Evolutionary conservation across 75 land plant genomes (phyloP), one percentile per base, ranked within the genome.

Genomic region (Picea sitchensis): DNA sequence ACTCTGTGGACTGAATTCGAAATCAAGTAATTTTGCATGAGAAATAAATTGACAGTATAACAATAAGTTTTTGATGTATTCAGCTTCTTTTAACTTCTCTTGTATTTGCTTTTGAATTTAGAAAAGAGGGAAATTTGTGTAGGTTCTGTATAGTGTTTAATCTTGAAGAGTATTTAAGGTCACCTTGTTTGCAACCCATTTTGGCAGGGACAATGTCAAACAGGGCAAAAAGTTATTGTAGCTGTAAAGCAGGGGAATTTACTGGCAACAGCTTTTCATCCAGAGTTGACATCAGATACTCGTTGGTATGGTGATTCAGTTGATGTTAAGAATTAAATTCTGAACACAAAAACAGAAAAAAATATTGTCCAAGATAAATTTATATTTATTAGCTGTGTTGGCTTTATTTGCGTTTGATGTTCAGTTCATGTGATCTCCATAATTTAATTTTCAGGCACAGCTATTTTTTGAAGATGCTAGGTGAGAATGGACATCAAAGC

Each of bases 181-280:
- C 11, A 71, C 44, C 74, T 21, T 41, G n/a, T 21, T 71, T 67
- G 71, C 41, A 38, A 47, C 54, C 41, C 23, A n/a, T 58, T 74
- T 38, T 76, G 3, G 41, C 91, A 88, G 91, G 85, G 56, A 15
- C 80, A 82, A 61, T 8, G 73, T 20, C 64, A 41, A 51, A 77
- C 76, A 73, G 84, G 65, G 59, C 84, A 87, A 47, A 92, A 82
- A 87, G 98, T 96, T 32, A 84, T 92, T 73, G 94, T 96, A 34
- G 99, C 99, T 11, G 95, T 95, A 58, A 94, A 72, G 83, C 99
- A 96, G 76, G 90, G 93, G 13, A 95, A 95, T 78, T 68, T 96
- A 65, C 84, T 96, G 23, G 99, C 77, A 75, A 96, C 99, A 68
- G 99, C 98, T 62, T 96, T 96, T 81, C 99, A 96, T 80, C 99